Conservation (phyloP, 2,329 filamentous ascomycete species). For the Colletotrichum neosansevieriae region DNA sequence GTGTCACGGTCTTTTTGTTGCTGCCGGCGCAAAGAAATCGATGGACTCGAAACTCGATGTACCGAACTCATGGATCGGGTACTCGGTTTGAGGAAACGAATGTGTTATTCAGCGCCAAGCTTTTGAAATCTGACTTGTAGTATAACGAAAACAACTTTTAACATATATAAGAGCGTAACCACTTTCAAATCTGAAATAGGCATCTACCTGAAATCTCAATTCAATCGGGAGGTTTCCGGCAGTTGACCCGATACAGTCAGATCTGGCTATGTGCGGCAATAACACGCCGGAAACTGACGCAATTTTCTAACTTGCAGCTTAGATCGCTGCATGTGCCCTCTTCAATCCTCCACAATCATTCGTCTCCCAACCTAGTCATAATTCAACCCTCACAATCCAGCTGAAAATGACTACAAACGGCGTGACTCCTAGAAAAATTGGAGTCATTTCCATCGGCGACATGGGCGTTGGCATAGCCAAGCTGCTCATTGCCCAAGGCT, state of each 20-base stretch:
- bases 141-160: neutral
- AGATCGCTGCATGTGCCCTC: slow-evolving; percentile 1
- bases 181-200: neutral
- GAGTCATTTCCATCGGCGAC: slow-evolving; percentile 65
- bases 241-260: slow-evolving; percentile 14
- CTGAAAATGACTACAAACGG: slow-evolving; percentile 10
- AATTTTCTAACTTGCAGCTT: slow-evolving; percentile 31
- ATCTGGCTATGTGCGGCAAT: slow-evolving; percentile 21
- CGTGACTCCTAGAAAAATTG: slow-evolving; percentile 51
- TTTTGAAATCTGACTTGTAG: slow-evolving; percentile 10
- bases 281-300: slow-evolving; percentile 29
- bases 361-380: neutral
- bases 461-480: slow-evolving; percentile 67
- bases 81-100: neutral
- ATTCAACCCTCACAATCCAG: neutral
- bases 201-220: neutral
- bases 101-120: neutral
- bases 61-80: slow-evolving; percentile 52
- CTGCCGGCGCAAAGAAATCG: neutral
- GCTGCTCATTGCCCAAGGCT: slow-evolving; percentile 60
- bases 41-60: slow-evolving; percentile 60
- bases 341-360: slow-evolving; percentile 8
- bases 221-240: neutral
- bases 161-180: neutral
- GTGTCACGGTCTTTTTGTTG: slow-evolving; percentile 69